Evolutionary conservation across 352 stramenopile species (phyloP), one percentile per base, ranked within the genome.

Genomic region (Phytophthora kernoviae): DNA sequence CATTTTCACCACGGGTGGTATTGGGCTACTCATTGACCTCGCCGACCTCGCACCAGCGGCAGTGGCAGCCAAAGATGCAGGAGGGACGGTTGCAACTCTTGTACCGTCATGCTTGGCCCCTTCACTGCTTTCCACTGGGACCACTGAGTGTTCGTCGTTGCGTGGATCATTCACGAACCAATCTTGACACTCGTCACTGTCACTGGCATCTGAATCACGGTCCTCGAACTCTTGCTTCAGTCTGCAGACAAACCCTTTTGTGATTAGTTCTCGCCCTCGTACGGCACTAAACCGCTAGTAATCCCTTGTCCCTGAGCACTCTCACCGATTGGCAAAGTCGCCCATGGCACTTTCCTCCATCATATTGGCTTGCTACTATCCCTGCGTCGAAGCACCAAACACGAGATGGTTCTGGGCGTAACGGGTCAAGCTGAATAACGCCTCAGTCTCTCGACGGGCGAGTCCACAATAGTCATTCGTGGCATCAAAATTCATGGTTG

Each of bases 101-200:
- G 20, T 59, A 6, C 34, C 56, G 24, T 71, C 66, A 7, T 26
- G 39, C 33, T 71, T 68, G 7, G 32, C 18, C 2, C 61, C 51
- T 17, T 37, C 32, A 5, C 75, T 65, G 18, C 53, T 77, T 20
- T 77, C 74, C 7, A 71, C 67, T 0, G 64, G 66, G 5, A 51
- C 65, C 10, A 68, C 63, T 30, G 62, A 43, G 1, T 49, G 50
- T 33, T 73, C 61, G 6, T 74, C 46, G 17, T 73, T 72, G 11
- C 48, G 68, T 39, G 80, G 73, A 46, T 93, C 84, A 60, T 93
- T 91, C 26, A 91, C 84, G 45, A 93, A 93, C 84, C 84, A 93
- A 52, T 93, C 81, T 68, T 93, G 78, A 10, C 70, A 85, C 24
- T 83, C 83, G 26, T 86, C 71, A 10, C 59, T 53, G 37, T 87